A percentile compares a stretch with the other conserved stretches of the same genome.
Conservation (phyloP, 371 early-diverging fungal genomes). For the Mortierella sp. region DNA sequence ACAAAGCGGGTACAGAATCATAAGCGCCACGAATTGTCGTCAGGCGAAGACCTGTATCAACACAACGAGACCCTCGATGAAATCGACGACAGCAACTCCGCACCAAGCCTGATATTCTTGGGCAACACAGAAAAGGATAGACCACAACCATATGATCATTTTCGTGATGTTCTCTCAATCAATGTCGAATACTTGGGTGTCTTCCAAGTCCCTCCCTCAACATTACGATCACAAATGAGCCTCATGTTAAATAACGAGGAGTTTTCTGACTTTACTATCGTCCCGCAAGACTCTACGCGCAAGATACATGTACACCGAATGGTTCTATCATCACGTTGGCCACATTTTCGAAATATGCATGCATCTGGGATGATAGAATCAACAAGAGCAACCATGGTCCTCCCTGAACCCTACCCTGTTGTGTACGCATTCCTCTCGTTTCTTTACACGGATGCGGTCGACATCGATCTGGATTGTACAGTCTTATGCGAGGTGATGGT, state of each 20-base stretch:
- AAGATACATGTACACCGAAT: slow-evolving; percentile 73
- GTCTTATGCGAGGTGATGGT: slow-evolving; percentile 70
- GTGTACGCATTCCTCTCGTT: slow-evolving; percentile 73
- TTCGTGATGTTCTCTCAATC: slow-evolving; percentile 69
- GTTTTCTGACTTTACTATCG: slow-evolving; percentile 72
- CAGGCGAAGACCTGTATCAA: slow-evolving; percentile 7
- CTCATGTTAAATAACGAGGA: slow-evolving; percentile 69
- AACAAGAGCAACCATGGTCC: slow-evolving; percentile 63
- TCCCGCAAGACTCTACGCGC: slow-evolving; percentile 61
- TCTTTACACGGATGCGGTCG: slow-evolving; percentile 75
- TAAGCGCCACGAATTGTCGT: not conserved
- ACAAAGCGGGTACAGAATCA: slow-evolving; percentile 40
- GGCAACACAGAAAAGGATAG: slow-evolving; percentile 69
- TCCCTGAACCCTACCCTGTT: slow-evolving; percentile 71
- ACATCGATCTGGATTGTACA: slow-evolving; percentile 60
- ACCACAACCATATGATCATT: slow-evolving; percentile 72
- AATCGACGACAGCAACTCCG: slow-evolving; percentile 33
- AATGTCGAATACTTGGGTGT: slow-evolving; percentile 71
- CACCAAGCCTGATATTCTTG: slow-evolving; percentile 61
- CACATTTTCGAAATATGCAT: slow-evolving; percentile 75
- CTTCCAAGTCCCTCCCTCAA: slow-evolving; percentile 65
- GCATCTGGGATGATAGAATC: slow-evolving; percentile 78
- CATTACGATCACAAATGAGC: slow-evolving; percentile 62
- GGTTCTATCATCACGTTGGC: slow-evolving; percentile 78
- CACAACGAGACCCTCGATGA: not conserved